phyloP scores from a whole-genome alignment of 2,329 filamentous ascomycete species.

The Penicillium frequentans region DNA sequence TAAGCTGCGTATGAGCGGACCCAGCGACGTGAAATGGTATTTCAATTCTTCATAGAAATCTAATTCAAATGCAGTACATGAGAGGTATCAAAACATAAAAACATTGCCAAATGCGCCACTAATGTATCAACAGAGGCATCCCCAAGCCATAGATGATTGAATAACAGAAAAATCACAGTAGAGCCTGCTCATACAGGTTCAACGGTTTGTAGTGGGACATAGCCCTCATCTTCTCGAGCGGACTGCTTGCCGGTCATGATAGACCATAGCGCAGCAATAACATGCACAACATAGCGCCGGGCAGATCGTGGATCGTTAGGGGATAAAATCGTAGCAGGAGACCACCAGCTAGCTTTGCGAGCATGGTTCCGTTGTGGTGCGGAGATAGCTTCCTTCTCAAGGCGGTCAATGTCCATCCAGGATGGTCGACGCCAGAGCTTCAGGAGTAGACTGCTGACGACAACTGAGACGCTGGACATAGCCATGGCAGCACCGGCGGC shows the following conservation, averaged over 20 bases:
- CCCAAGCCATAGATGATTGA: conserved; percentile 1
- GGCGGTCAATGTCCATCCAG: conserved; percentile 77
- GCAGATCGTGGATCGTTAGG: conserved; percentile 15
- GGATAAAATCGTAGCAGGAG: conserved; percentile 27
- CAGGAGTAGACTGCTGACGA: conserved; percentile 76
- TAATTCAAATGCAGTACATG: conserved; percentile 5
- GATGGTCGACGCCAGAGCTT: conserved; percentile 81
- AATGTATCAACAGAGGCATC: neutral
- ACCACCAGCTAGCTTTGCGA: conserved; percentile 32
- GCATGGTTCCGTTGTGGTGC: conserved; percentile 10
- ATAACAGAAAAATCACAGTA: neutral
- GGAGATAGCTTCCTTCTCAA: conserved; percentile 56
- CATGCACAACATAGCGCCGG: conserved; percentile 19
- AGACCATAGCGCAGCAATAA: conserved; percentile 27
- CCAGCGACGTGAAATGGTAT: neutral
- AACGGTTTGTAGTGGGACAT: conserved; percentile 48
- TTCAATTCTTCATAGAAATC: neutral
- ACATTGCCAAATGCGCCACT: neutral
- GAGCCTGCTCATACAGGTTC: conserved; percentile 28
- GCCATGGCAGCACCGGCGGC: conserved; percentile 95
- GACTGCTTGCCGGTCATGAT: conserved; percentile 27
- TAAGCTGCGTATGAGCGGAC: neutral
- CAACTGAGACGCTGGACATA: conserved; percentile 83
- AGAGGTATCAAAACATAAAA: conserved; percentile 19
- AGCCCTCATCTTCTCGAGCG: conserved; percentile 38